A percentile compares a stretch with the other conserved stretches of the same genome.
Conservation (phyloP, 2,329 filamentous ascomycete genomes). For the Cladorrhinum sp. region DNA sequence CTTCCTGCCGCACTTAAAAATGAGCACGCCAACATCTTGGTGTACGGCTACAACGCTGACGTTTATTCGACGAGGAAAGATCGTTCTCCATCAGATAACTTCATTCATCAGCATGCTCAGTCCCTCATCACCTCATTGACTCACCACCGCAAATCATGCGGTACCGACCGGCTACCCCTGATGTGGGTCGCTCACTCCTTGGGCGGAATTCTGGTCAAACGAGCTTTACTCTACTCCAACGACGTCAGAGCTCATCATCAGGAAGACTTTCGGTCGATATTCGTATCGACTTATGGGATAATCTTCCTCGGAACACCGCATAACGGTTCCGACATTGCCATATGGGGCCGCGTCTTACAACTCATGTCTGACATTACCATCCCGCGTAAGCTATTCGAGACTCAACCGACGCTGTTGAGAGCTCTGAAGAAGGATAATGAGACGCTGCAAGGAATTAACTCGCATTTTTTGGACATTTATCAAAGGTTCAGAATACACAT, state of each 20-base stretch:
- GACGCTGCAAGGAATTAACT: constrained; percentile 71
- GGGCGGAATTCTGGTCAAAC: constrained; percentile 70
- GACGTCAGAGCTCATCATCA: constrained; percentile 58
- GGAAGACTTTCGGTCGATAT: constrained; percentile 65
- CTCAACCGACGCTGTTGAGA: constrained; percentile 64
- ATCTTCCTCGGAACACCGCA: constrained; percentile 78
- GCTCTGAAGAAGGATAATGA: constrained; percentile 73
- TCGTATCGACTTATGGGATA: constrained; percentile 71
- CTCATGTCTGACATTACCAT: constrained; percentile 64
- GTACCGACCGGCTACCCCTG: constrained; percentile 61
- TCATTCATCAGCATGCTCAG: constrained; percentile 69
- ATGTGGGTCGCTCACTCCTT: constrained; percentile 75
- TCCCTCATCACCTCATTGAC: constrained; percentile 62
- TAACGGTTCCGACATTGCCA: constrained; percentile 64
- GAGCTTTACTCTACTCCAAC: constrained; percentile 64
- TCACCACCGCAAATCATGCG: constrained; percentile 58
- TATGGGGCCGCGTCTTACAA: constrained; percentile 66
- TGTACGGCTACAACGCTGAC: constrained; percentile 74
- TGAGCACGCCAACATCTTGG: constrained; percentile 61
- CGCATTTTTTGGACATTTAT: constrained; percentile 68
- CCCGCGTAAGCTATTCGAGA: constrained; percentile 64
- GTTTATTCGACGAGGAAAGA: constrained; percentile 48
- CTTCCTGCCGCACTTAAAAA: constrained; percentile 58
- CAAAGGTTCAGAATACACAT: constrained; percentile 71
- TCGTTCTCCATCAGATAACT: constrained; percentile 61